A percentile compares a stretch with the other conserved stretches of the same genome.
These are phyloP conservation scores for Arthromyces matolae DNA, from an alignment of 768 basidiomycete species.

Conservation along the genomic window DNA sequence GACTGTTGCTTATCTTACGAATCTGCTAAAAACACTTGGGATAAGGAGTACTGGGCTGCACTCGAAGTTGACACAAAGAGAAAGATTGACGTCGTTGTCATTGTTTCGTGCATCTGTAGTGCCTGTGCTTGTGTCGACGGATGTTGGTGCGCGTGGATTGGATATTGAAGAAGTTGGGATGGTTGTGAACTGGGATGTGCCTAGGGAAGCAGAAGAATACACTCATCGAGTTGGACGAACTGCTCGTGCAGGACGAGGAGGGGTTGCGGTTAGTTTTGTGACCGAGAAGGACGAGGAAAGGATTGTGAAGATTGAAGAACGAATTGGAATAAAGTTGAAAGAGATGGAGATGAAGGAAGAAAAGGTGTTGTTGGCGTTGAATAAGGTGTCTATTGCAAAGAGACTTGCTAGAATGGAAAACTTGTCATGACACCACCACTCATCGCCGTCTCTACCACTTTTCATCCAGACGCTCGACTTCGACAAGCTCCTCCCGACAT, in stretches of 20 bases:
- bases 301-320: constrained; percentile 76
- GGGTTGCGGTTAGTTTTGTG: constrained; percentile 90
- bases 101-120: constrained; percentile 83
- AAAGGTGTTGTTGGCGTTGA: constrained; percentile 79
- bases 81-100: constrained; percentile 79
- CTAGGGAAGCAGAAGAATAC: constrained; percentile 87
- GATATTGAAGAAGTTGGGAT: constrained; percentile 96
- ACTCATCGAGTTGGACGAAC: constrained; percentile 94
- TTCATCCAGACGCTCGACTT: constrained; percentile 66
- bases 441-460: constrained; percentile 81
- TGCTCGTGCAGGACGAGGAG: constrained; percentile 85
- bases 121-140: constrained; percentile 90
- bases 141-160: constrained; percentile 91
- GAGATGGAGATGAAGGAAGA: constrained; percentile 78
- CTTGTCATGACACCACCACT: constrained; percentile 32
- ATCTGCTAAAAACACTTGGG: constrained; percentile 68
- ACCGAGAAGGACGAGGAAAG: constrained; percentile 90
- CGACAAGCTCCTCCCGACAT: constrained; percentile 56
- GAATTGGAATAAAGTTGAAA: constrained; percentile 77
- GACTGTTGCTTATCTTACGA: constrained; percentile 87
- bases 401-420: constrained; percentile 90
- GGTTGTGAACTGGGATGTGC: constrained; percentile 97
- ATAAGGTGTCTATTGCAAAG: constrained; percentile 89
- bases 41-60: constrained; percentile 90
- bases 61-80: constrained; percentile 89